These are phyloP conservation scores for Leishmania lainsoni DNA, from an alignment of 208 protist species.

Conservation along the genomic window DNA sequence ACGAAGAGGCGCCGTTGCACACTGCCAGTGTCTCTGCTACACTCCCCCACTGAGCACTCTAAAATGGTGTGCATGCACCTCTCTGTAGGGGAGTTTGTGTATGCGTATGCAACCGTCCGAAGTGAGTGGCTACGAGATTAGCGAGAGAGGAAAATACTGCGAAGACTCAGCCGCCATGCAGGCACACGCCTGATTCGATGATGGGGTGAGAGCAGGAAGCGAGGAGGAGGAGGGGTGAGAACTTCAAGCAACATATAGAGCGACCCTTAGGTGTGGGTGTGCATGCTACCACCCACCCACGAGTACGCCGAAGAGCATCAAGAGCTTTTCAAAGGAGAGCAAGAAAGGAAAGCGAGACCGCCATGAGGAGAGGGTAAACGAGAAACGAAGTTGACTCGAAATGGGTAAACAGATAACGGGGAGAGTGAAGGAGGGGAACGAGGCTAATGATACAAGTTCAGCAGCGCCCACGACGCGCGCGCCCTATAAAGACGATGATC, in stretches of 20 bases:
- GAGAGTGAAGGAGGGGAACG: not conserved
- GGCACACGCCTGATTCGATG: not conserved
- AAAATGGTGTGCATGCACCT: not conserved
- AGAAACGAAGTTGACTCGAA: not conserved
- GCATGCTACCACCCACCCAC: not conserved
- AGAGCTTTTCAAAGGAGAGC: not conserved
- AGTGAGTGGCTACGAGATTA: not conserved
- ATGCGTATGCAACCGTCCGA: not conserved
- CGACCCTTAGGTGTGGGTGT: not conserved
- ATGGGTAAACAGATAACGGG: not conserved
- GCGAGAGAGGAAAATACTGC: not conserved
- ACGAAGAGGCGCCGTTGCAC: not conserved
- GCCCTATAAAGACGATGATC: not conserved
- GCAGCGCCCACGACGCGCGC: not conserved
- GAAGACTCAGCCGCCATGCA: not conserved
- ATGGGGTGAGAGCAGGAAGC: not conserved
- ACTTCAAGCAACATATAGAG: not conserved
- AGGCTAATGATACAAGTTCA: not conserved
- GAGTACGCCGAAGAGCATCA: not conserved
- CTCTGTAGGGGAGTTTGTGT: not conserved
- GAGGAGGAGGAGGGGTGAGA: too few species aligned
- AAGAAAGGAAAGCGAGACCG: not conserved
- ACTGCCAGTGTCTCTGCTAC: not conserved
- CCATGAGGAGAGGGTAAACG: not conserved
- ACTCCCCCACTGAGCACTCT: not conserved